phyloP scores from a whole-genome alignment of 805 yeast genomes.

The Hyphopichia homilentoma region DNA sequence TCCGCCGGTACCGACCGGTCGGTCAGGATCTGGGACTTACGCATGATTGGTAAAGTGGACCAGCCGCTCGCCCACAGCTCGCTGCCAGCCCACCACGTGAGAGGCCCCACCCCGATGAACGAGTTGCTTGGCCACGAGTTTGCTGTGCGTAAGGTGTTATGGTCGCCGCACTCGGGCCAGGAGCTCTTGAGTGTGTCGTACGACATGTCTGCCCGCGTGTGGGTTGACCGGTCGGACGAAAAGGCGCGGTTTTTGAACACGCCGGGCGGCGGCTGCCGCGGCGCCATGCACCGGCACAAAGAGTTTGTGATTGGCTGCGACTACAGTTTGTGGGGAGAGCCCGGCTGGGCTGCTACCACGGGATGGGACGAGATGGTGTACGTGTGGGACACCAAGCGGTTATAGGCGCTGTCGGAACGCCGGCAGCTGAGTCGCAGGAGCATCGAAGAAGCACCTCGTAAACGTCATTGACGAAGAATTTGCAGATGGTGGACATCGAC shows the following conservation, averaged over 20 bases:
- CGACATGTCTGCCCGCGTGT: constrained; percentile 88
- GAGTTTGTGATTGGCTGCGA: constrained; percentile 94
- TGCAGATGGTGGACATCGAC: too few relatives aligned
- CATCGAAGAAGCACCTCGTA: constrained; percentile 1
- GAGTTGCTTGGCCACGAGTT: constrained; percentile 84
- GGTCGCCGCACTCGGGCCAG: constrained; percentile 86
- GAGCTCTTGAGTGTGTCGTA: constrained; percentile 74
- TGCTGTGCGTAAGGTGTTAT: constrained; percentile 75
- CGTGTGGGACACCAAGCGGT: constrained; percentile 71
- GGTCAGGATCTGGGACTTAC: constrained; percentile 81
- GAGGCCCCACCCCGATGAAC: constrained; percentile 67
- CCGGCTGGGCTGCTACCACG: constrained; percentile 91
- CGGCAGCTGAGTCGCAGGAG: neutral
- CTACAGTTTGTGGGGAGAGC: constrained; percentile 95
- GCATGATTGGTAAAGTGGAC: constrained; percentile 53
- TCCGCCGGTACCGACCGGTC: constrained; percentile 90
- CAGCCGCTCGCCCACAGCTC: constrained; percentile 34
- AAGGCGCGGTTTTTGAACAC: constrained; percentile 44
- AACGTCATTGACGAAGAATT: too few relatives aligned
- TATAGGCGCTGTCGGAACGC: constrained; percentile 9
- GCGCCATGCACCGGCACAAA: constrained; percentile 63
- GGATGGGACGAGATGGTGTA: constrained; percentile 97
- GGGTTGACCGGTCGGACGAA: constrained; percentile 71
- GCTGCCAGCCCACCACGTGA: constrained; percentile 37
- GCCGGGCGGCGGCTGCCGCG: constrained; percentile 48